These are phyloP conservation scores for Thielaviopsis musarum DNA, from an alignment of 2,329 filamentous ascomycete species.

Conservation along the genomic window DNA sequence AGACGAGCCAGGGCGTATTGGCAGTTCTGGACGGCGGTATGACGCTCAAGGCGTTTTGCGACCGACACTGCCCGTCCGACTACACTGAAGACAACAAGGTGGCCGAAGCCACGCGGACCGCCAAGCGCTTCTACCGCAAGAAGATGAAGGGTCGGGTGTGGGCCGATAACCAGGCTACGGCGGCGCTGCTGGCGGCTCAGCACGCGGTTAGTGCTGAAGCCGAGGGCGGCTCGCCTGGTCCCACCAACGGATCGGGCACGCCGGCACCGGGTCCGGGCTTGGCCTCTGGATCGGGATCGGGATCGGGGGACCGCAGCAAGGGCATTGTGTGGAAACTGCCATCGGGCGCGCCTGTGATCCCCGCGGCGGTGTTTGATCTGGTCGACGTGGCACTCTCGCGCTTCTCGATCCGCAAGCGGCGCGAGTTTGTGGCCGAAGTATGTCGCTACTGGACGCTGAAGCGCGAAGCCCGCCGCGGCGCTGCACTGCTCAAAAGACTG, in stretches of 20 bases:
- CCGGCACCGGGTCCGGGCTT: conserved; percentile 8
- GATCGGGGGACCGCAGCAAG: conserved; percentile 3
- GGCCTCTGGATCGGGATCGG: conserved; percentile 15
- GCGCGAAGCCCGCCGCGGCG: conserved; percentile 78
- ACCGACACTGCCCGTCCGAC: conserved; percentile 82
- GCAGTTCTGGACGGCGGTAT: conserved; percentile 64
- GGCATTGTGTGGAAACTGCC: conserved; percentile 59
- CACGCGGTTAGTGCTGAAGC: conserved; percentile 26
- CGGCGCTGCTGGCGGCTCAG: conserved; percentile 61
- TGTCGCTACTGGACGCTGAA: conserved; percentile 98
- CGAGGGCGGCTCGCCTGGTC: background rate
- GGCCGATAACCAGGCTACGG: conserved; percentile 78
- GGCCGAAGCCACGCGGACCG: conserved; percentile 60
- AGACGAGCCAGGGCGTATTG: conserved; percentile 65
- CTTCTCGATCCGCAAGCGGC: conserved; percentile 67
- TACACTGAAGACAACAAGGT: conserved; percentile 80
- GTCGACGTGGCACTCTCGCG: conserved; percentile 70
- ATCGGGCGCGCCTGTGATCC: conserved; percentile 87
- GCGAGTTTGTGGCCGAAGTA: conserved; percentile 81
- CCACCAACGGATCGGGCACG: background rate
- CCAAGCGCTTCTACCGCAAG: conserved; percentile 76
- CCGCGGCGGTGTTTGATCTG: conserved; percentile 69
- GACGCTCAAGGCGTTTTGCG: conserved; percentile 84
- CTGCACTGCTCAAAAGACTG: conserved; percentile 78
- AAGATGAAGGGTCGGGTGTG: conserved; percentile 81